Percentiles rank a stretch among this genome's conserved stretches.
Conservation (phyloP, 352 stramenopile species). For the Bremia lactucae region DNA sequence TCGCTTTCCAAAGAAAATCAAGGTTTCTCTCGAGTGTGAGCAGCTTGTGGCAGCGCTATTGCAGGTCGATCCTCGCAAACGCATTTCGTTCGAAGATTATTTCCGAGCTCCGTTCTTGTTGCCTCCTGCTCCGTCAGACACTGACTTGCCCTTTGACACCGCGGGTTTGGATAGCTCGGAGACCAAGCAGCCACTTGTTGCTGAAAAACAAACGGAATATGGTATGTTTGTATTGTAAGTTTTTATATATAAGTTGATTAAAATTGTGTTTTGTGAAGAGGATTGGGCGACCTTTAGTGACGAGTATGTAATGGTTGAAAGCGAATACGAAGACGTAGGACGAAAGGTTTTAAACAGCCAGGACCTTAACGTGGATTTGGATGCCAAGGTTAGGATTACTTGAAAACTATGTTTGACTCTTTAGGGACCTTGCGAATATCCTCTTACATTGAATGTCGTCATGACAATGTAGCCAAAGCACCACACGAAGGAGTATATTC, state of each 20-base stretch:
- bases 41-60: slow-evolving; percentile 49
- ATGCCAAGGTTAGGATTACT: slow-evolving; percentile 19
- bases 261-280: slow-evolving; percentile 19
- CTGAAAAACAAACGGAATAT: slow-evolving; percentile 52
- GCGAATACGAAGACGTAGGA: slow-evolving; percentile 69
- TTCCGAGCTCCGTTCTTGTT: slow-evolving; percentile 60
- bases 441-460: too few relatives aligned
- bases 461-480: slow-evolving; percentile 14
- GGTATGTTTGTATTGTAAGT: slow-evolving; percentile 17
- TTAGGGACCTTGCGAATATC: neutral
- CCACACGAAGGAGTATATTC: slow-evolving; percentile 8
- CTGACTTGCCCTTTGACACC: slow-evolving; percentile 9
- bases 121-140: slow-evolving; percentile 33
- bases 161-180: slow-evolving; percentile 29
- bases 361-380: slow-evolving; percentile 31
- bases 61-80: slow-evolving; percentile 43
- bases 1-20: slow-evolving; percentile 36
- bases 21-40: slow-evolving; percentile 52
- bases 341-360: slow-evolving; percentile 55
- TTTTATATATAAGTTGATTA: neutral
- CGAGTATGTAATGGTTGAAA: slow-evolving; percentile 78
- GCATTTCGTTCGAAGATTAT: slow-evolving; percentile 75
- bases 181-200: slow-evolving; percentile 57
- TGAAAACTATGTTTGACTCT: neutral
- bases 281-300: slow-evolving; percentile 67